Percentiles rank a stretch among this genome's conserved stretches.
phyloP scores from a whole-genome alignment of 2,329 filamentous ascomycete species.

The Diaporthe vexans region DNA sequence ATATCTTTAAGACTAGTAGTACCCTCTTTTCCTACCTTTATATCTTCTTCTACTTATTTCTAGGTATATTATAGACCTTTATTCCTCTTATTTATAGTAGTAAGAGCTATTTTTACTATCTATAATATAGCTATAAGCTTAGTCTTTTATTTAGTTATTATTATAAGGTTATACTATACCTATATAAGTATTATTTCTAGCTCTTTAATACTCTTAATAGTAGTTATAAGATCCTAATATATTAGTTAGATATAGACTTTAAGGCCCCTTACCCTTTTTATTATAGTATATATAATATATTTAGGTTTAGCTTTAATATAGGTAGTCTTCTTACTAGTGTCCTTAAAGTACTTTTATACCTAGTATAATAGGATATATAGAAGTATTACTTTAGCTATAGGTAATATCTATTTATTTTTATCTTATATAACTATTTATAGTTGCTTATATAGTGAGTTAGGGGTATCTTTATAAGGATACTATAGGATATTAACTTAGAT shows the following conservation, averaged over 20 bases:
- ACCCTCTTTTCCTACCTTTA: neutral
- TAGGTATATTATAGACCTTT: neutral
- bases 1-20: neutral
- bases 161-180: neutral
- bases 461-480: neutral
- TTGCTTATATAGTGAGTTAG: neutral
- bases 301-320: neutral
- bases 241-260: neutral
- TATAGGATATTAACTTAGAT: neutral
- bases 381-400: fast-evolving
- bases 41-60: neutral
- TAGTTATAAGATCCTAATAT: too few relatives aligned
- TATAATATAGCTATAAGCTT: neutral
- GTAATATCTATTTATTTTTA: neutral
- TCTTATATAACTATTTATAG: neutral
- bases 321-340: neutral
- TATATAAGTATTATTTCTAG: too few relatives aligned
- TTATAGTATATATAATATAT: neutral
- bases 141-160: neutral
- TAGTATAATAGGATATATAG: neutral
- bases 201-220: too few relatives aligned
- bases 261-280: neutral
- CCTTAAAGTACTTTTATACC: neutral
- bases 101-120: neutral
- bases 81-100: neutral